Evolutionary conservation across 805 yeast species (phyloP).

Genomic region (Metschnikowia drakensbergensis): DNA sequence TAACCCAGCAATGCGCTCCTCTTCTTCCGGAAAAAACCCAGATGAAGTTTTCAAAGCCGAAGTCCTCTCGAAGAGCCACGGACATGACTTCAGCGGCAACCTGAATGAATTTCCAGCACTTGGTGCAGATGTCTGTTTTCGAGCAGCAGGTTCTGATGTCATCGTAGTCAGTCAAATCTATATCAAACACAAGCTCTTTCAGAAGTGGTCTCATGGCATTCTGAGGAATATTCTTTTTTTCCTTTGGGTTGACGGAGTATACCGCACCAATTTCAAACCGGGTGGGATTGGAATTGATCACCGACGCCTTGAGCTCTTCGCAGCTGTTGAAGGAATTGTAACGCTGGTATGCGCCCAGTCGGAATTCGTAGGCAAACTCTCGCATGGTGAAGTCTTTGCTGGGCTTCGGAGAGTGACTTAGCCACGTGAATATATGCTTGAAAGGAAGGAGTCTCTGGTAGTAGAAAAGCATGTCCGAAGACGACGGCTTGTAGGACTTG

Average conservation of each 20-base stretch:
- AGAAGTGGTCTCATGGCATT: slow-evolving; percentile 72
- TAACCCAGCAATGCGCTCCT: slow-evolving; percentile 98
- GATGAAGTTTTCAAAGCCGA: slow-evolving; percentile 78
- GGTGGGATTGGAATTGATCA: slow-evolving; percentile 70
- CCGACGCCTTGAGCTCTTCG: slow-evolving; percentile 76
- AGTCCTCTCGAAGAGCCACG: slow-evolving; percentile 72
- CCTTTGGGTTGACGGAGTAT: slow-evolving; percentile 82
- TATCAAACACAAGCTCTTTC: slow-evolving; percentile 92
- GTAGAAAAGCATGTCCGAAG: slow-evolving; percentile 67
- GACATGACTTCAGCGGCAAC: slow-evolving; percentile 78
- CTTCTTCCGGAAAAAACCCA: slow-evolving; percentile 99
- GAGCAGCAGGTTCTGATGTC: slow-evolving; percentile 89
- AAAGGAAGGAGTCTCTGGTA: slow-evolving; percentile 74
- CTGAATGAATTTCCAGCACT: slow-evolving; percentile 91
- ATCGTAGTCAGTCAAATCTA: slow-evolving; percentile 96
- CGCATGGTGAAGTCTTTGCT: slow-evolving; percentile 77
- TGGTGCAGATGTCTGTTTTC: slow-evolving; percentile 76
- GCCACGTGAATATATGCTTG: slow-evolving; percentile 78
- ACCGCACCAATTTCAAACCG: slow-evolving; percentile 96
- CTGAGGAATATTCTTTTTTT: slow-evolving; percentile 72
- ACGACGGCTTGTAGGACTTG: slow-evolving; percentile 31
- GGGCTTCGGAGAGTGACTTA: slow-evolving; percentile 78
- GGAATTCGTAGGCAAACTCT: slow-evolving; percentile 88
- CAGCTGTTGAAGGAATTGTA: slow-evolving; percentile 68
- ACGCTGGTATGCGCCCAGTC: slow-evolving; percentile 85